A percentile compares a stretch with the other conserved stretches of the same genome.
These are phyloP conservation scores for Talaromyces marneffei DNA, from an alignment of 2,329 filamentous ascomycete species.

Conservation along the genomic window DNA sequence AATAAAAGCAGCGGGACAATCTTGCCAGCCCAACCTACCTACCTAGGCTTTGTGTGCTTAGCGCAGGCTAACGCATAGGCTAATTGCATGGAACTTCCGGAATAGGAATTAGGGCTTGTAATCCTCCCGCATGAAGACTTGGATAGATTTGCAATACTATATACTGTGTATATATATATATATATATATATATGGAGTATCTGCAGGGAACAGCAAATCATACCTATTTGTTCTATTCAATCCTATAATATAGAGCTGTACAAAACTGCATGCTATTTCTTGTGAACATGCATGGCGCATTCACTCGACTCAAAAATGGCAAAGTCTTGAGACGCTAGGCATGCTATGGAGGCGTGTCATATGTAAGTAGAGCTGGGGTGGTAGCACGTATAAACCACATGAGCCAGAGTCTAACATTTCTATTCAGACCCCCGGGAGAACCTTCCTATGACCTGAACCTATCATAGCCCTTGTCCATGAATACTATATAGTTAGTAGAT, in stretches of 20 bases:
- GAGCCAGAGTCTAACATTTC: background rate
- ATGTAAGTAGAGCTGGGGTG: background rate
- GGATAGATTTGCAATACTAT: background rate
- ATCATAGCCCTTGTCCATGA: background rate
- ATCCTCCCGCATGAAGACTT: background rate
- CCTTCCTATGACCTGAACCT: background rate
- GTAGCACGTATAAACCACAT: background rate
- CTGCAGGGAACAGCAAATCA: background rate
- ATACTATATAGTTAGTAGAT: no score
- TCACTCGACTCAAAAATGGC: background rate
- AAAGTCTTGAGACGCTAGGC: background rate
- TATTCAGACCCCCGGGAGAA: no score
- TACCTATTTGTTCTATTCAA: background rate
- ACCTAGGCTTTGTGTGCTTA: background rate
- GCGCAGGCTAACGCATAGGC: background rate
- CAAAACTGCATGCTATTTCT: background rate
- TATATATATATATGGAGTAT: no score
- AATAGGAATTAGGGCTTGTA: background rate
- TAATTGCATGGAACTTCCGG: background rate
- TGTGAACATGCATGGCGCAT: background rate
- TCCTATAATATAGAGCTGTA: background rate
- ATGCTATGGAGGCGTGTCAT: no score
- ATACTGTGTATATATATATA: no score
- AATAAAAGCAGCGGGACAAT: background rate
- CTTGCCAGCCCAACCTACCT: background rate